Evolutionary conservation across 495 filamentous ascomycete species (phyloP).

Genomic region (Hyaloscypha bicolor): DNA sequence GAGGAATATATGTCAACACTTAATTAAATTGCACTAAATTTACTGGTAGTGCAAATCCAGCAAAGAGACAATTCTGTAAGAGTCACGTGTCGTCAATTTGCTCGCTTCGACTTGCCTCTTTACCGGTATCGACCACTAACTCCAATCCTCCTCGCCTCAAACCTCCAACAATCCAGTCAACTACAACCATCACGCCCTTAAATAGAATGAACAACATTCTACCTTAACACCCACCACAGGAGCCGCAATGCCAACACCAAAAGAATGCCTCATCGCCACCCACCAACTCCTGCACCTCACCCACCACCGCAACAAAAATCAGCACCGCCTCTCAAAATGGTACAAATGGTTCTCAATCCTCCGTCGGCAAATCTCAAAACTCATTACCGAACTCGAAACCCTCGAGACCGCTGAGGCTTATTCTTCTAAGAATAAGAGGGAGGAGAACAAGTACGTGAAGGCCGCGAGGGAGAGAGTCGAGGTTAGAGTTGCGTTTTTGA

Average conservation of each 20-base stretch:
- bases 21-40: too few relatives aligned
- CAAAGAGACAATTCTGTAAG: too few relatives aligned
- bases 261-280: conserved; percentile 25
- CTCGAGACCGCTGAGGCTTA: conserved; percentile 16
- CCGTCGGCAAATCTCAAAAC: conserved; percentile 58
- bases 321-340: conserved; percentile 73
- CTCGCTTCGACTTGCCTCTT: too few relatives aligned
- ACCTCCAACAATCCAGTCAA: too few relatives aligned
- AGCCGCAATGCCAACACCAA: background rate
- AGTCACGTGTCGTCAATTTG: too few relatives aligned
- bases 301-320: conserved; percentile 80
- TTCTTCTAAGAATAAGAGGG: background rate
- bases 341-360: conserved; percentile 70
- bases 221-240: background rate
- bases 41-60: too few relatives aligned
- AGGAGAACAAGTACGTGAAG: conserved; percentile 14
- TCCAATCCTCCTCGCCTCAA: too few relatives aligned
- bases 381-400: conserved; percentile 46
- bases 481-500: conserved; percentile 26
- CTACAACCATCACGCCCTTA: too few relatives aligned
- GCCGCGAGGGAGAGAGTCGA: conserved; percentile 26
- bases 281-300: conserved; percentile 60
- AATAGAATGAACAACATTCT: background rate
- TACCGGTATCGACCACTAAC: too few relatives aligned
- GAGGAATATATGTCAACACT: too few relatives aligned